Percentiles rank a stretch among this genome's conserved stretches.
Evolutionary conservation across 345 rosid genomes (phyloP).

Genomic region (Pelargonium nanum): DNA sequence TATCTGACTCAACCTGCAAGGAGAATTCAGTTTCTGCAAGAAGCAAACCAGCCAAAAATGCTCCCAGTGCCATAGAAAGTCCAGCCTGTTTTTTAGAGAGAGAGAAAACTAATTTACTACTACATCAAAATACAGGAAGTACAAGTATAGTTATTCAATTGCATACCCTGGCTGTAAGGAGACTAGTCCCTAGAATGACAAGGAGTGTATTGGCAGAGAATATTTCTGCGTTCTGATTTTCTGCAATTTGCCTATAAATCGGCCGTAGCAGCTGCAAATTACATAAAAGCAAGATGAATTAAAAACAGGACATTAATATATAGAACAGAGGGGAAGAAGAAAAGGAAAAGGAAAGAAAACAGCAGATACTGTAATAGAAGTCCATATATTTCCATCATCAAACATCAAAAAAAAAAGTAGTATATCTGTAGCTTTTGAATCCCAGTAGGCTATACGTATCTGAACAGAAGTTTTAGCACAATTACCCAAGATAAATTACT

Average conservation of each 20-base stretch:
- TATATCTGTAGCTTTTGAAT: background rate
- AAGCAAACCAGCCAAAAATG: slow-evolving; percentile 95
- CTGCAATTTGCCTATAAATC: slow-evolving; percentile 92
- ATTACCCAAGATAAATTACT: background rate
- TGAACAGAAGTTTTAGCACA: background rate
- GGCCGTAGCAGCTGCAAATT: slow-evolving; percentile 90
- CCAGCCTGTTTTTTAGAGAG: slow-evolving; percentile 87
- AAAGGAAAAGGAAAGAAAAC: background rate
- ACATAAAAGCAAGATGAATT: slow-evolving; percentile 6
- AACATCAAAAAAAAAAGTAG: too few species aligned
- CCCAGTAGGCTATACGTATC: background rate
- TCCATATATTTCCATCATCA: too few species aligned
- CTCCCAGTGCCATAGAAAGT: slow-evolving; percentile 98
- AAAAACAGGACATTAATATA: background rate
- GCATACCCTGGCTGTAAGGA: slow-evolving; percentile 95
- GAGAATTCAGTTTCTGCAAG: slow-evolving; percentile 99
- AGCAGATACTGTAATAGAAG: background rate
- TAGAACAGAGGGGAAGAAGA: background rate
- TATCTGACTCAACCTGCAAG: slow-evolving; percentile 98
- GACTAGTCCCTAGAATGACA: slow-evolving; percentile 94
- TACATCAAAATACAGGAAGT: slow-evolving; percentile 4
- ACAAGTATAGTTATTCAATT: slow-evolving; percentile 6
- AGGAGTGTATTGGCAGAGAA: slow-evolving; percentile 96
- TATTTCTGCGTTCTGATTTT: slow-evolving; percentile 95
- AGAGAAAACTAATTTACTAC: slow-evolving; percentile 11